These are phyloP conservation scores for Lasiodiplodia hormozganensis DNA, from an alignment of 2,329 filamentous ascomycete species.

Conservation along the genomic window DNA sequence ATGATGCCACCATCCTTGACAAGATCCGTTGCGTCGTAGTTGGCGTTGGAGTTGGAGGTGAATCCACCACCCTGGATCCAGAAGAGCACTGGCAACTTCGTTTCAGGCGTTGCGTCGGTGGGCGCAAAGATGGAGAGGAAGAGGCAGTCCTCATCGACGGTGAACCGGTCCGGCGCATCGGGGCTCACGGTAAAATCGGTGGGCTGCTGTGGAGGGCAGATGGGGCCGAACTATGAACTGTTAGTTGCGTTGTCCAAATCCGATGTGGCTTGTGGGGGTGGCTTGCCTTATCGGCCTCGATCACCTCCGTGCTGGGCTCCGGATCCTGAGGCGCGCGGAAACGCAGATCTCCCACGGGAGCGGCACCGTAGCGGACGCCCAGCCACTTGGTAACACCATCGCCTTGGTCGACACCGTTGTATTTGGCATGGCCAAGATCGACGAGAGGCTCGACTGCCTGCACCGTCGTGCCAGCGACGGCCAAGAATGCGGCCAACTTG, in stretches of 20 bases:
- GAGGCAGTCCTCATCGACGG: conserved; percentile 54
- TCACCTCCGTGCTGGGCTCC: conserved; percentile 32
- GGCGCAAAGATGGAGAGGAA: conserved; percentile 59
- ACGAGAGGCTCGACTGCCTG: conserved; percentile 54
- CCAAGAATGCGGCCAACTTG: background rate
- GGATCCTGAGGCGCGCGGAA: conserved; percentile 59
- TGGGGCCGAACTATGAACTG: conserved; percentile 34
- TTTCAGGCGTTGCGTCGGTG: conserved; percentile 40
- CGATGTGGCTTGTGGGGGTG: too few species aligned
- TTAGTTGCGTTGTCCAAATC: background rate
- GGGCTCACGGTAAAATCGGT: conserved; percentile 34
- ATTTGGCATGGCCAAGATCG: conserved; percentile 71
- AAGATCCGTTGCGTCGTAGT: conserved; percentile 62
- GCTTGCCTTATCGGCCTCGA: conserved; percentile 3
- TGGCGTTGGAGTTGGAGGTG: conserved; percentile 51
- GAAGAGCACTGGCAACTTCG: conserved; percentile 54
- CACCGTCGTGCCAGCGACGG: background rate
- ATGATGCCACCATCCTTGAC: conserved; percentile 66
- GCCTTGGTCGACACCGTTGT: conserved; percentile 63
- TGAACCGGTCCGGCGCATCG: conserved; percentile 32
- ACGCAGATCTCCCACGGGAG: conserved; percentile 59
- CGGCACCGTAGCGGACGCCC: conserved; percentile 65
- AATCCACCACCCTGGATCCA: conserved; percentile 66
- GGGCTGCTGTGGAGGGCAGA: conserved; percentile 42
- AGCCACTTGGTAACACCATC: conserved; percentile 72